Evolutionary conservation across 805 yeast species (phyloP).

Genomic region (Teunomyces gatunensis): DNA sequence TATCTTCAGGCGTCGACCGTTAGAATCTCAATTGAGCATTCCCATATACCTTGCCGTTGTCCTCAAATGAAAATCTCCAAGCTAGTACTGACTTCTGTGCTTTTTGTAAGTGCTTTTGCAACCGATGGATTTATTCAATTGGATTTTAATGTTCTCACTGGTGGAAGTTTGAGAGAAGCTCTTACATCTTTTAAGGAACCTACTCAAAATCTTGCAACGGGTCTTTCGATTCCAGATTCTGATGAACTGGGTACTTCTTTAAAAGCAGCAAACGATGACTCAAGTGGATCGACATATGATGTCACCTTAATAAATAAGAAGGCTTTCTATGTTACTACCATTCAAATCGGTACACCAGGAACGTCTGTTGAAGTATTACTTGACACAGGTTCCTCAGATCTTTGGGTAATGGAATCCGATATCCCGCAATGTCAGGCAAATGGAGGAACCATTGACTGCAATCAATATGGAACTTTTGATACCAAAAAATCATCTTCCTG

Average conservation of each 20-base stretch:
- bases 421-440: conserved; percentile 21
- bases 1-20: neutral
- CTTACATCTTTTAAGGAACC: conserved; percentile 4
- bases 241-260: neutral
- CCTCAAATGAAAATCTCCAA: neutral
- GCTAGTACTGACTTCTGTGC: conserved; percentile 1
- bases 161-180: conserved; percentile 18
- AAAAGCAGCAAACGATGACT: neutral
- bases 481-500: conserved; percentile 14
- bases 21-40: too few species aligned
- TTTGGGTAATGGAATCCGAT: conserved; percentile 48
- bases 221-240: neutral
- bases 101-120: conserved; percentile 10
- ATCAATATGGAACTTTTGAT: conserved; percentile 19
- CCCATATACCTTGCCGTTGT: neutral
- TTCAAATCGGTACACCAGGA: conserved; percentile 52
- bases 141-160: conserved; percentile 24
- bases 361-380: conserved; percentile 55
- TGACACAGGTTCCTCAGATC: conserved; percentile 78
- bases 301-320: conserved; percentile 9
- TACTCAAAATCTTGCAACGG: neutral
- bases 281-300: conserved; percentile 1
- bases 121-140: conserved; percentile 20
- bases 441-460: conserved; percentile 23
- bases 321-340: conserved; percentile 14